A percentile compares a stretch with the other conserved stretches of the same genome.
Conservation (phyloP, 192 early-diverging fungal genomes). For the Linnemannia exigua region DNA sequence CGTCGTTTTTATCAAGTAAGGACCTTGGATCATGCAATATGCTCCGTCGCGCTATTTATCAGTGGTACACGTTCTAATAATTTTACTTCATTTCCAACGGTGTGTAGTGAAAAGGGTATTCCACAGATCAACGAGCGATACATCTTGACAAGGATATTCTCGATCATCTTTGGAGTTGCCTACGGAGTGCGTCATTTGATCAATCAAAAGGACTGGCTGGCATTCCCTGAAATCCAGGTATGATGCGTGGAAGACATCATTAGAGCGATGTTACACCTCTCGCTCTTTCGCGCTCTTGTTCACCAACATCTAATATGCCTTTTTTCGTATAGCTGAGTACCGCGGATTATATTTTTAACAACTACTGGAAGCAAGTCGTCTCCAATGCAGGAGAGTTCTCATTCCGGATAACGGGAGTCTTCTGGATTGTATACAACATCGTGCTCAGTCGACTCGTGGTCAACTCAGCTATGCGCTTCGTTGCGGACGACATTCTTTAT, state of each 20-base stretch:
- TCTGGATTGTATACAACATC: constrained; percentile 52
- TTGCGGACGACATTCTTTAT: constrained; percentile 31
- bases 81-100: not conserved
- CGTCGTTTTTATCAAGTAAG: constrained; percentile 43
- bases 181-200: constrained; percentile 32
- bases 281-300: not conserved
- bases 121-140: constrained; percentile 48
- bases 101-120: constrained; percentile 37
- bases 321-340: constrained; percentile 23
- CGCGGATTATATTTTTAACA: constrained; percentile 31
- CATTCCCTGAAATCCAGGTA: constrained; percentile 44
- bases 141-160: constrained; percentile 38
- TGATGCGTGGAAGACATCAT: not conserved
- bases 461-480: constrained; percentile 30
- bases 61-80: not conserved
- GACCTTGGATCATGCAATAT: not conserved
- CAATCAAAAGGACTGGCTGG: constrained; percentile 41
- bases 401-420: constrained; percentile 8
- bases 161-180: constrained; percentile 12
- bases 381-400: constrained; percentile 23
- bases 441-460: constrained; percentile 30
- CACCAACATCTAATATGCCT: not conserved
- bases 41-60: not conserved
- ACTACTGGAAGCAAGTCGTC: constrained; percentile 24
- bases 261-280: too few species aligned